A percentile compares a stretch with the other conserved stretches of the same genome.
Conservation (phyloP, 2,329 filamentous ascomycete species). For the Colletotrichum phormii region DNA sequence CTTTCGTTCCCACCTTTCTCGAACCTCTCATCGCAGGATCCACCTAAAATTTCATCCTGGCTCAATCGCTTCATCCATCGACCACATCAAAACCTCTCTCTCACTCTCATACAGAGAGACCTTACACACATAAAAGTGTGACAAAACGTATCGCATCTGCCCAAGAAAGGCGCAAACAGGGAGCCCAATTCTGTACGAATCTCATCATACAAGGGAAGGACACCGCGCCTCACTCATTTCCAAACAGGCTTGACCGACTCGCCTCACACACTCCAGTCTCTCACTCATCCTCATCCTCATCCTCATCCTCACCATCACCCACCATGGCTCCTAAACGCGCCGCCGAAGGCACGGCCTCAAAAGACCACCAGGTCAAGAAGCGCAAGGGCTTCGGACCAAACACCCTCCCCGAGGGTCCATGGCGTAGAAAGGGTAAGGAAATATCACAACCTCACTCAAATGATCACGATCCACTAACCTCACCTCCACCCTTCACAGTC, state of each 20-base stretch:
- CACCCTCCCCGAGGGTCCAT: constrained; percentile 90
- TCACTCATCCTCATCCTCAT: not conserved
- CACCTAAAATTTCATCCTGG: constrained; percentile 35
- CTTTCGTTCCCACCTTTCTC: not conserved
- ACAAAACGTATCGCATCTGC: not conserved
- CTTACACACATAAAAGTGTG: not conserved
- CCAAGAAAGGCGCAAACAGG: not conserved
- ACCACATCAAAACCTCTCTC: constrained; percentile 3
- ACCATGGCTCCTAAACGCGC: constrained; percentile 70
- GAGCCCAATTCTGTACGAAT: not conserved
- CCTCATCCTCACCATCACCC: too few relatives aligned
- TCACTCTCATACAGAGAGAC: not conserved
- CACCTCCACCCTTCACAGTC: constrained; percentile 63
- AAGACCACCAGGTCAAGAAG: constrained; percentile 59
- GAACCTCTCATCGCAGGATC: constrained; percentile 20
- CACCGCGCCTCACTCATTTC: not conserved
- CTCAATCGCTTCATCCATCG: not conserved
- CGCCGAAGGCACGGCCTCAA: constrained; percentile 48
- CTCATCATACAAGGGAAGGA: not conserved
- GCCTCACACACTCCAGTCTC: too few relatives aligned
- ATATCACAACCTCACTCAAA: constrained; percentile 12
- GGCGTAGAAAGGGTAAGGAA: constrained; percentile 78
- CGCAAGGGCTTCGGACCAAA: constrained; percentile 87
- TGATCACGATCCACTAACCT: constrained; percentile 9
- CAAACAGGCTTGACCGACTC: not conserved